Base-by-base conservation (phyloP, 2,329 filamentous ascomycete species). In the Phoma sp. region DNA sequence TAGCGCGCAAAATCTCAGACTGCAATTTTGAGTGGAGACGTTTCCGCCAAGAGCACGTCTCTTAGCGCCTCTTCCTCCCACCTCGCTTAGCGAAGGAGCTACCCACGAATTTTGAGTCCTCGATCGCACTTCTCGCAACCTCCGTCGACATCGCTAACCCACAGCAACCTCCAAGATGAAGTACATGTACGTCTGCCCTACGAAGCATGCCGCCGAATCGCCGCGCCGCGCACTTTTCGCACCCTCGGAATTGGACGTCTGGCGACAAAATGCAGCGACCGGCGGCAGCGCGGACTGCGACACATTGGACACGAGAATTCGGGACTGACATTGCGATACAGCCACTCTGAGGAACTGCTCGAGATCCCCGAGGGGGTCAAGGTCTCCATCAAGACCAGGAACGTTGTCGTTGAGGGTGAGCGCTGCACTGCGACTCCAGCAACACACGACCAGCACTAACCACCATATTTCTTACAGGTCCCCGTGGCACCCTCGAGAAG, bases 281-380 rank as follows among this genome's bases (percentile, higher is more conserved):
- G 43, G 54, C 40, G 56, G 59, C 37, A 44, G 36, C 43, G 48
- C 52, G 32, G 39, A 51, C 51, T 61, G 56, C 56, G 54, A 61
- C 51, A 53, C 32, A 44, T 54, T 35, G 39, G 55, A 47, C 57
- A 57, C 50, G 51, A 52, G 53, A 42, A 55, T 64, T 55, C 39
- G 47, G 45, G 56, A 62, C 71, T 74, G 65, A 74, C 71, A 68
- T 61, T 59, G 60, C 52, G 57, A 57, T 51, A 69, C 59, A 74
- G 71, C 85, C 92, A 97, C 87, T 96, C 91, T 78, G 86, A 93
- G 84, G 93, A 99, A 88, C 85, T 86, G 83, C 86, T 99, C 83
- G 86, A 88, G 77, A 91, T 99, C 82, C 95, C 96, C 77, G 91
- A 97, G 81, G 91, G 93, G 66, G 95, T 99, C 88, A 96, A 93